phyloP scores from a whole-genome alignment of 192 early-diverging fungal genomes.

The Mortierella antarctica region DNA sequence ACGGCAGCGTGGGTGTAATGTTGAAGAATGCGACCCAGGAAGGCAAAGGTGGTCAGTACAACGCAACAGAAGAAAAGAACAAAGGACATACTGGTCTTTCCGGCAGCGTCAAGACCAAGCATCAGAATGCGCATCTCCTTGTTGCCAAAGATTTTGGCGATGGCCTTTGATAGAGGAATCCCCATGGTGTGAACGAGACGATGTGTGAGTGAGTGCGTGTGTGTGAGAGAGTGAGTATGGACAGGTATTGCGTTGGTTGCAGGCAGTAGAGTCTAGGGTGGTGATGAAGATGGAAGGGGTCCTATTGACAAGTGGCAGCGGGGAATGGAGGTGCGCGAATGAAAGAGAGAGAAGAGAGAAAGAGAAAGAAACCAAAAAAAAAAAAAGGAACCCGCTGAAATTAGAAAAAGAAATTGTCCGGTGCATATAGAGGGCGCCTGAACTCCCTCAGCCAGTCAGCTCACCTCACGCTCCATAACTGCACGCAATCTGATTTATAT shows the following conservation, averaged over 20 bases:
- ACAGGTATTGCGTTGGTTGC: not conserved
- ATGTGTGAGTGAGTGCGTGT: not conserved
- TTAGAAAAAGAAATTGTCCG: too few species aligned
- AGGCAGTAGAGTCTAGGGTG: not conserved
- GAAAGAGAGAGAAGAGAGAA: slow-evolving; percentile 8
- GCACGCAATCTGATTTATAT: too few species aligned
- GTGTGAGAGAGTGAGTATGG: not conserved
- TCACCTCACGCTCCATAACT: too few species aligned
- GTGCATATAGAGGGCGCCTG: too few species aligned
- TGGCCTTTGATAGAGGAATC: slow-evolving; percentile 77
- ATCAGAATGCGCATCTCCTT: slow-evolving; percentile 98
- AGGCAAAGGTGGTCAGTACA: not conserved
- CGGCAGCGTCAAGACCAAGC: slow-evolving; percentile 91
- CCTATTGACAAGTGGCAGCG: not conserved
- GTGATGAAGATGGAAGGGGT: not conserved
- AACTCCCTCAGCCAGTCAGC: too few species aligned
- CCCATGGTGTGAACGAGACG: slow-evolving; percentile 73
- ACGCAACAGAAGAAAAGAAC: slow-evolving; percentile 11
- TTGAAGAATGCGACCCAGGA: not conserved
- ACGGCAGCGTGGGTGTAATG: not conserved
- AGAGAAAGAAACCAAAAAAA: not conserved
- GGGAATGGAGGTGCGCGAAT: not conserved
- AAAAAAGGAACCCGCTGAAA: not conserved
- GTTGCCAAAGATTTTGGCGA: slow-evolving; percentile 84
- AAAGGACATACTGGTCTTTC: slow-evolving; percentile 83